Percentiles rank a stretch among this genome's conserved stretches.
Evolutionary conservation across 345 rosid species (phyloP).

Genomic region (Hevea brasiliensis): DNA sequence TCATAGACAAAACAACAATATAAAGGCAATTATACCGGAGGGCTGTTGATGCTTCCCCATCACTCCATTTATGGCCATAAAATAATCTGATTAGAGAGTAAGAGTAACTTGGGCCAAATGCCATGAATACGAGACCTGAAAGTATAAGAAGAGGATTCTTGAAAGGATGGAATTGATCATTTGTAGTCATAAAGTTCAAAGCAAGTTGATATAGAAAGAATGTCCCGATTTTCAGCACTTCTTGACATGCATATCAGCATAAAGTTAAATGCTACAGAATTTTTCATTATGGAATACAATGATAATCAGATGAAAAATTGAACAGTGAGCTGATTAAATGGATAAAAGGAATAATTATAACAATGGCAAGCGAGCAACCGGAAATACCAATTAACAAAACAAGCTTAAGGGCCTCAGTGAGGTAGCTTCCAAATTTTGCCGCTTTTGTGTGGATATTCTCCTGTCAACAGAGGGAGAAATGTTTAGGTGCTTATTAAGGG

Average conservation of each 20-base stretch:
- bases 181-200: background rate
- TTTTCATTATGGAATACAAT: background rate
- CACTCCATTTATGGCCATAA: constrained; percentile 94
- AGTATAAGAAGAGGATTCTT: constrained; percentile 11
- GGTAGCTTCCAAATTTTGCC: constrained; percentile 58
- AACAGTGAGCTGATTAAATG: constrained; percentile 3
- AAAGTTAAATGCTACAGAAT: background rate
- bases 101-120: constrained; percentile 96
- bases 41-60: constrained; percentile 85
- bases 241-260: background rate
- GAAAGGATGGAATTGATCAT: background rate
- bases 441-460: constrained; percentile 46
- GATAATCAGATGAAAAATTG: constrained; percentile 1
- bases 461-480: constrained; percentile 38
- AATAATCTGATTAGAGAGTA: constrained; percentile 85
- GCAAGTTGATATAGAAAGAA: background rate
- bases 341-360: background rate
- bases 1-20: constrained; percentile 74
- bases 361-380: background rate
- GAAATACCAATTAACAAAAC: constrained; percentile 69
- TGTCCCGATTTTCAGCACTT: background rate
- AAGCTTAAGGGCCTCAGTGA: constrained; percentile 84
- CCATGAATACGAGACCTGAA: constrained; percentile 74
- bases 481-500: constrained; percentile 6
- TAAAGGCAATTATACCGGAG: constrained; percentile 82